phyloP scores from a whole-genome alignment of 2,329 filamentous ascomycete species.

The Hirsutella minnesotensis region DNA sequence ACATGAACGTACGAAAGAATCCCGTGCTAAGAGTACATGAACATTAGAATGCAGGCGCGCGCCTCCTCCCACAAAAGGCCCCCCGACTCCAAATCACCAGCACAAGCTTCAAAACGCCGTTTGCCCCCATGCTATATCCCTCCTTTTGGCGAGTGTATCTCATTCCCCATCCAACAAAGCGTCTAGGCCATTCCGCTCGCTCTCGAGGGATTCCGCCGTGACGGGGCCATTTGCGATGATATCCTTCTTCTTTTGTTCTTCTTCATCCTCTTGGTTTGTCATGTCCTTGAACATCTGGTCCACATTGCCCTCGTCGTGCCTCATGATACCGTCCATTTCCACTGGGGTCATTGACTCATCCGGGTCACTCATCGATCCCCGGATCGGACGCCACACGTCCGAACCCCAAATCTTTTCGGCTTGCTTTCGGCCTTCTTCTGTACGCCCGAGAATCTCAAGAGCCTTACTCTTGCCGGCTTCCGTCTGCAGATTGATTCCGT shows the following conservation, averaged over 20 bases:
- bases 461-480: constrained; percentile 36
- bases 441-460: constrained; percentile 39
- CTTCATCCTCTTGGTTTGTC: constrained; percentile 40
- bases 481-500: constrained; percentile 31
- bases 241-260: constrained; percentile 24
- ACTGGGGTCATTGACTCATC: constrained; percentile 14
- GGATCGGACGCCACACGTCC: constrained; percentile 30
- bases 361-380: constrained; percentile 16
- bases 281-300: constrained; percentile 46
- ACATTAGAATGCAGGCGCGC: too few relatives aligned
- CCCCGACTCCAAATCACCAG: too few relatives aligned
- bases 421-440: constrained; percentile 35
- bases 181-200: constrained; percentile 34
- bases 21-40: too few relatives aligned
- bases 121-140: background rate
- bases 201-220: constrained; percentile 31
- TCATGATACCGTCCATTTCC: constrained; percentile 18
- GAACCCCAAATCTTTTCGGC: constrained; percentile 40
- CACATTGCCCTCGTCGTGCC: constrained; percentile 32
- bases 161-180: constrained; percentile 32
- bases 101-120: background rate
- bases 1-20: too few relatives aligned
- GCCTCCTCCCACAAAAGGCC: too few relatives aligned
- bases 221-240: constrained; percentile 17
- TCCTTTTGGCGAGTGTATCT: background rate